Evolutionary conservation across 164 flowering plant species (phyloP), one percentile per base, ranked within the genome.

Genomic region (Piper betle): DNA sequence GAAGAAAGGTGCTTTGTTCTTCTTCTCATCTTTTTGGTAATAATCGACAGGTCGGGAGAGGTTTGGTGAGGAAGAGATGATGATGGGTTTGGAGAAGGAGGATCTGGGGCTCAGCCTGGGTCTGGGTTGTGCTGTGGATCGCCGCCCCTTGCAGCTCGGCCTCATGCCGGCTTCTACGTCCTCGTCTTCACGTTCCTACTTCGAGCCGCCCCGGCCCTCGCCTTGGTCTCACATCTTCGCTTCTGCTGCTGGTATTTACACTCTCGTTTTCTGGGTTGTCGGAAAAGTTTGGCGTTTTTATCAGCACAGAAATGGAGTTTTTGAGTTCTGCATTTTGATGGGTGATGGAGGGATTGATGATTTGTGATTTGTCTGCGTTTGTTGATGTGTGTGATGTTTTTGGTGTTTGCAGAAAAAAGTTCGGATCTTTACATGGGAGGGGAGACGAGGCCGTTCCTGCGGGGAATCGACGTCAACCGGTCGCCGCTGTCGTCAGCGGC

Each of bases 81-180:
- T 57, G 52, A 37, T 79, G 76, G 84, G 74, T 75, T 76, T 75
- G 60, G 86, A 65, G 20, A 86, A 76, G 53, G 89, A 85, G 55
- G 91, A 86, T 72, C 70, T 91, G 64, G 89, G 93, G 37, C 67
- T 91, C 78, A 83, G 85, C 57, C 71, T 67, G 70, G 52, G 65
- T 41, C 62, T 67, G 65, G 43, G 57, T 19, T 39, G 39, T 6
- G 18, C 59, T 15, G 53, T 10, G 17, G 62, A 20, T 39, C 57
- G 58, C 18, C 17, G 7, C 11, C 41, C 63, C 17, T 53, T 59
- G 62, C 62, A 50, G 43, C 25, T 64, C 37, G 59, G 52, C 59
- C 63, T 66, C 17, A 52, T 66, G 68, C 68, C 63, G 8, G 52
- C 56, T 41, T 33, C 43, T n/a, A 52, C 39, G 17, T 59, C 62